These are phyloP conservation scores for Solanum hybrid DNA, from an alignment of 305 asterid genomes.

Conservation along the genomic window DNA sequence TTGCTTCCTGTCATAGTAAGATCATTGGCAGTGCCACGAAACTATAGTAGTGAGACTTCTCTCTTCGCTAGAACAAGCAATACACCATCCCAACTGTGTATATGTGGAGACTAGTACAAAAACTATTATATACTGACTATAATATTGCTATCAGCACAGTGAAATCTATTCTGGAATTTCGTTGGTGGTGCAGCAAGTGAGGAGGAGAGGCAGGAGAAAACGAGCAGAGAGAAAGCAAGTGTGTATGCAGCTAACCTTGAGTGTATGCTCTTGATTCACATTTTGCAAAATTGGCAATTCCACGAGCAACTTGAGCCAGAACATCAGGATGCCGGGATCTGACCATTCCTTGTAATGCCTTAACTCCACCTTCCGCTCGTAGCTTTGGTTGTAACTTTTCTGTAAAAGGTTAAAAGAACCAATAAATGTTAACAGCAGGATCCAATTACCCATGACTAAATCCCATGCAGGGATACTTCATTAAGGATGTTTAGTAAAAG, in stretches of 20 bases:
- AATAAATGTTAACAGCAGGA: constrained; percentile 1
- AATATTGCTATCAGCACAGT: neutral
- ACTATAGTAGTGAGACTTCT: neutral
- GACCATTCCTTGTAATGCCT: constrained; percentile 77
- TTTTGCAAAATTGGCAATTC: constrained; percentile 85
- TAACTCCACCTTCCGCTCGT: constrained; percentile 72
- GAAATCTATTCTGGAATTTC: neutral
- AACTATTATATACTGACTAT: neutral
- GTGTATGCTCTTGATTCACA: constrained; percentile 78
- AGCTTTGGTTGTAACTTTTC: constrained; percentile 62
- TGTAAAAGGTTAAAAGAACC: constrained; percentile 12
- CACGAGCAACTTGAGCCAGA: constrained; percentile 94
- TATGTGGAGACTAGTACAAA: neutral
- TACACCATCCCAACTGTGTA: neutral
- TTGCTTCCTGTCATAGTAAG: constrained; percentile 35
- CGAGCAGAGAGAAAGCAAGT: neutral
- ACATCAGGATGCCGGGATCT: constrained; percentile 80
- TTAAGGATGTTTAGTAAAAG: neutral
- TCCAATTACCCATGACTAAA: neutral
- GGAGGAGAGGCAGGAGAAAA: neutral
- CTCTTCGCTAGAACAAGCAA: neutral
- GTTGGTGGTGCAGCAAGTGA: neutral
- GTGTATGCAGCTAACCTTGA: constrained; percentile 42
- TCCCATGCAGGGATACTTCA: neutral
- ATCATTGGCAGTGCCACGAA: neutral